A percentile compares a stretch with the other conserved stretches of the same genome.
Evolutionary conservation across 257 asterid genomes (phyloP).

Genomic region (Coffea eugenioides): DNA sequence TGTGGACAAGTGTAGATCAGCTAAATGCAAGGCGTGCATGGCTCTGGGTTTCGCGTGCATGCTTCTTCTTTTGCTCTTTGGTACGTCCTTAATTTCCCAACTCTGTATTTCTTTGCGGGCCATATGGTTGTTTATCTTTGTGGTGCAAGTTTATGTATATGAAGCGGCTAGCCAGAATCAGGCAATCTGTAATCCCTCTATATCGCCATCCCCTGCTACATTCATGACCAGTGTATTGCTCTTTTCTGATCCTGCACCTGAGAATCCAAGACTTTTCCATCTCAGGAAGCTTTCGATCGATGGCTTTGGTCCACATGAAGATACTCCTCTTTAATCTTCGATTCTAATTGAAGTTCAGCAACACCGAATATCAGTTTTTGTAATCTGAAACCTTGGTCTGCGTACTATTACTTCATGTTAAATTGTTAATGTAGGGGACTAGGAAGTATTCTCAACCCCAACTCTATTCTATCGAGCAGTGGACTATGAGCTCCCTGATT

Average conservation of each 20-base stretch:
- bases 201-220: background rate
- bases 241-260: background rate
- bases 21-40: background rate
- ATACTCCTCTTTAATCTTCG: background rate
- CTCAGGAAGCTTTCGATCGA: background rate
- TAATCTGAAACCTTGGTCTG: background rate
- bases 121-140: background rate
- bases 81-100: background rate
- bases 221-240: background rate
- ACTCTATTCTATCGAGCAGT: background rate
- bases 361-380: no score
- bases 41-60: constrained; percentile 5
- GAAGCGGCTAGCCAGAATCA: background rate
- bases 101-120: no score
- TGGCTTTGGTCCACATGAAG: background rate
- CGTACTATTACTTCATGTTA: background rate
- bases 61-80: constrained; percentile 17
- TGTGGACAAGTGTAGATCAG: background rate
- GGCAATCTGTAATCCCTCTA: no score
- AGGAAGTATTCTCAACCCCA: background rate
- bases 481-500: background rate
- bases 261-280: background rate
- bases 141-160: background rate
- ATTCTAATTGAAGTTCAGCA: background rate
- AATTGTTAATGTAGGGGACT: background rate